Conservation (phyloP, 2,329 filamentous ascomycete species). For the Exserohilum turcica region DNA sequence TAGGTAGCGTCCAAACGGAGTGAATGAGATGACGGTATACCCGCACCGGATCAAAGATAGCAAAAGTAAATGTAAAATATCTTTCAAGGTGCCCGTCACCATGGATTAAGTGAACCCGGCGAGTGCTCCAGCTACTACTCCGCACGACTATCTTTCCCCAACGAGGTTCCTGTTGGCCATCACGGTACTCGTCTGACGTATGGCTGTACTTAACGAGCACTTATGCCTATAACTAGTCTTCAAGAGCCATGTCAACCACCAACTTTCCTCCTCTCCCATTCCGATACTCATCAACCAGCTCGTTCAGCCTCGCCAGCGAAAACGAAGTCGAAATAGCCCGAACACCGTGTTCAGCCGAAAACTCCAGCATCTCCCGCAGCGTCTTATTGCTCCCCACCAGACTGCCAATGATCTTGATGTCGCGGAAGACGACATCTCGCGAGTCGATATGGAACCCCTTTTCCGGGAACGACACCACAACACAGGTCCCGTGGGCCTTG, state of each 20-base stretch:
- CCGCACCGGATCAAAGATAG: not conserved
- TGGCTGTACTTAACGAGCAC: not conserved
- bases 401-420: constrained; percentile 51
- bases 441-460: constrained; percentile 52
- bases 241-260: constrained; percentile 49
- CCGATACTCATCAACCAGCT: constrained; percentile 53
- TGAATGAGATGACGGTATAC: not conserved
- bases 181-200: too few species aligned
- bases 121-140: too few species aligned
- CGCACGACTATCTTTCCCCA: too few species aligned
- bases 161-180: too few species aligned
- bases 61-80: not conserved
- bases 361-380: constrained; percentile 49
- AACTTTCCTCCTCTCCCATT: constrained; percentile 54
- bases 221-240: constrained; percentile 2
- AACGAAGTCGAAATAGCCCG: constrained; percentile 46
- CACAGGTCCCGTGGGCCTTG: constrained; percentile 53
- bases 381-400: constrained; percentile 51
- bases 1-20: not conserved
- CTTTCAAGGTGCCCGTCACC: not conserved
- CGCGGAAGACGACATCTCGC: constrained; percentile 52
- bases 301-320: constrained; percentile 46
- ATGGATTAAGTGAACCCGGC: not conserved
- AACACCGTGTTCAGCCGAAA: constrained; percentile 45
- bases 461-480: constrained; percentile 55